Evolutionary conservation across 78 protist genomes (phyloP).

Genomic region (slime mould (Dictyostelium discoideum)): dicty_2.7 NC_007088.5:8293001-8293500

Average conservation of each 20-base stretch:
- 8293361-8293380: slow-evolving; percentile 78
- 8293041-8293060: slow-evolving; percentile 4
- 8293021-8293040: slow-evolving; percentile 5
- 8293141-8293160: too few species aligned
- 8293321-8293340: slow-evolving; percentile 64
- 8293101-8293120: not conserved
- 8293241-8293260: slow-evolving; percentile 21
- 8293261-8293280: slow-evolving; percentile 13
- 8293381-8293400: slow-evolving; percentile 43
- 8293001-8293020: slow-evolving; percentile 19
- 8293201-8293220: not conserved
- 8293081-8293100: slow-evolving; percentile 9
- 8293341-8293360: slow-evolving; percentile 55
- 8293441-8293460: slow-evolving; percentile 37
- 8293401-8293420: not conserved
- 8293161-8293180: not conserved
- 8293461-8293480: not conserved
- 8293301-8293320: slow-evolving; percentile 58
- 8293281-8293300: slow-evolving; percentile 20
- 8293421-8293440: not conserved
- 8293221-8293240: slow-evolving; percentile 20
- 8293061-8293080: slow-evolving; percentile 1
- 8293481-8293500: not conserved
- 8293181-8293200: not conserved
- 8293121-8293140: not conserved